Base-by-base conservation (phyloP, 2,329 filamentous ascomycete species). In the Sclerotinia glacialis region DNA sequence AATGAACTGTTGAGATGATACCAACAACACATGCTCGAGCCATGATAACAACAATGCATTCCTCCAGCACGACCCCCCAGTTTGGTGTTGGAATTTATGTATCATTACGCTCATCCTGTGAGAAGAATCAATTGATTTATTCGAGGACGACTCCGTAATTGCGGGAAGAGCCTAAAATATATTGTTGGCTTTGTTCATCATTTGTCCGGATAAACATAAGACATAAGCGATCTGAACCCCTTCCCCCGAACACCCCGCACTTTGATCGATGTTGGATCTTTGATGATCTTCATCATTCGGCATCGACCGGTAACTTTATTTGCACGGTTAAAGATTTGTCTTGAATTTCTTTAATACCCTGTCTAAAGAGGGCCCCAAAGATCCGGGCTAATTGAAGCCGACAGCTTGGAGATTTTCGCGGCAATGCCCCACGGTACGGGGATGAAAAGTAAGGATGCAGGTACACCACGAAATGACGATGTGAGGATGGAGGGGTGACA, bases 181-280 rank as follows among this genome's bases (percentile, higher is more conserved):
- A 11, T 21, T 14, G n/a, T n/a, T n/a, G 4, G 7, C 18, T 7
- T 7, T 12, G 21, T 31, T 31, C 28, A 52, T 63, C n/a, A 42
- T 50, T 52, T 63, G 60, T n/a, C 21, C 60, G 60, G 47, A 53
- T 63, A 63, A 63, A 53, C 23, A 31, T n/a, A 14, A 63, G 23
- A 53, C 23, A 31, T n/a, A 14, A 63, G 23, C 18, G 4, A 54
- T 50, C 37, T 26, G 60, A 46, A n/a, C 46, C 44, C 8, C 37
- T 40, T 14, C 3, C 37, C 8, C 61, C 23, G 23, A 42, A 28
- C 37, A 44, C 54, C 54, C 54, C 54, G 54, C 37, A 58, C 37
- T 58, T 28, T 58, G 37, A 54, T 54, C 5, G 21, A n/a, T 54
- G 31, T 18, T 42, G 46, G n/a, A 50, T 34, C 54, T 11, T 56